A percentile compares a stretch with the other conserved stretches of the same genome.
These are phyloP conservation scores for Cyclospora cayetanensis DNA, from an alignment of 169 alveolate genomes.

Conservation along the genomic window DNA sequence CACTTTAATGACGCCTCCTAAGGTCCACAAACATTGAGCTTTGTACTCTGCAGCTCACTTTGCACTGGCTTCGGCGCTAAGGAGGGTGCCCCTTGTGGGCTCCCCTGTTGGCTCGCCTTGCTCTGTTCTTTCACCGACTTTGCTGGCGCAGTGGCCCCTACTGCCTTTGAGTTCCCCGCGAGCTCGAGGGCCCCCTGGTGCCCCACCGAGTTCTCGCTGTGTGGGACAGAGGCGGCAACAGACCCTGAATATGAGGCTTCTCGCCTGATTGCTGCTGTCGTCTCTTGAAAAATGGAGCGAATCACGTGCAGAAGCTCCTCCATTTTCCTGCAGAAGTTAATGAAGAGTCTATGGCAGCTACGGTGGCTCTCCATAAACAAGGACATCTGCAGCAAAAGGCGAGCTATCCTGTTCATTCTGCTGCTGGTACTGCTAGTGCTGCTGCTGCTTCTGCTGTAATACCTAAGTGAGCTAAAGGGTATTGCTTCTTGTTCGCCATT, in stretches of 20 bases:
- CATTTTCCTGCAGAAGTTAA: slow-evolving; percentile 40
- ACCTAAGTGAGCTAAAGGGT: slow-evolving; percentile 85
- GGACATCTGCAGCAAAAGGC: not conserved
- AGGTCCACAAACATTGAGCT: not conserved
- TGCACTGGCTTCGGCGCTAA: not conserved
- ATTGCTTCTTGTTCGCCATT: slow-evolving; percentile 87
- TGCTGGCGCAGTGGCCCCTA: not conserved
- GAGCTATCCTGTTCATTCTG: not conserved
- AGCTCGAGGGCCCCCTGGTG: not conserved
- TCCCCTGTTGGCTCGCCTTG: slow-evolving; percentile 6
- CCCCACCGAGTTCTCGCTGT: not conserved
- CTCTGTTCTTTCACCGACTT: not conserved
- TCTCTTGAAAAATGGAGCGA: slow-evolving; percentile 48
- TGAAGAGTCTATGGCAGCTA: not conserved
- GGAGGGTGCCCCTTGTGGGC: not conserved
- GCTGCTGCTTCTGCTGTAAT: not conserved
- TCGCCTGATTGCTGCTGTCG: not conserved
- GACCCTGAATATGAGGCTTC: not conserved
- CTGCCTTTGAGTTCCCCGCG: not conserved
- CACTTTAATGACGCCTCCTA: not conserved
- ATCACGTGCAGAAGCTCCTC: slow-evolving; percentile 48
- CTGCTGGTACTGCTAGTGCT: not conserved
- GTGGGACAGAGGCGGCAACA: not conserved
- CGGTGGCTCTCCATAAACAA: not conserved
- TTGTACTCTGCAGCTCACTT: not conserved